Percentiles rank a stretch among this genome's conserved stretches.
Conservation (phyloP, 805 yeast genomes). For the Candida anglica region DNA sequence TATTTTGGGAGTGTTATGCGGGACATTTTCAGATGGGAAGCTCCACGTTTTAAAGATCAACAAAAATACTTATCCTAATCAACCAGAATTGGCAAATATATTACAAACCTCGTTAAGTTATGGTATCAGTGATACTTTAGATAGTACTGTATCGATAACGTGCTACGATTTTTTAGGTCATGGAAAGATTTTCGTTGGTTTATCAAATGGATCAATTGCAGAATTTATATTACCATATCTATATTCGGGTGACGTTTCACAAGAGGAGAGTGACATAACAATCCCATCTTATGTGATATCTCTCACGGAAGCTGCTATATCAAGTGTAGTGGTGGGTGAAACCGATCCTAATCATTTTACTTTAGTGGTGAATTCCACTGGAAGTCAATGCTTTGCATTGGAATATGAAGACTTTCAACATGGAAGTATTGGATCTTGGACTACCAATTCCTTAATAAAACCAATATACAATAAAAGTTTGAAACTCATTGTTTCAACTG, state of each 20-base stretch:
- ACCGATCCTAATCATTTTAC: slow-evolving; percentile 17
- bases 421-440: slow-evolving; percentile 21
- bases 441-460: slow-evolving; percentile 18
- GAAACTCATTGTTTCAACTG: slow-evolving; percentile 22
- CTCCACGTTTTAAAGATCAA: slow-evolving; percentile 44
- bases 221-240: slow-evolving; percentile 45
- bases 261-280: slow-evolving; percentile 10
- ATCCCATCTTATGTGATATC: slow-evolving; percentile 30
- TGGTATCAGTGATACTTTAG: not conserved
- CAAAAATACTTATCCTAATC: slow-evolving; percentile 16
- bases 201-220: slow-evolving; percentile 54
- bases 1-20: slow-evolving; percentile 43
- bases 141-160: slow-evolving; percentile 26
- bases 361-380: slow-evolving; percentile 27
- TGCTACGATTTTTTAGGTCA: slow-evolving; percentile 45
- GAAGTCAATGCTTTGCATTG: slow-evolving; percentile 19
- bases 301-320: slow-evolving; percentile 29
- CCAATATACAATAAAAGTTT: slow-evolving; percentile 27
- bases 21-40: slow-evolving; percentile 55
- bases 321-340: slow-evolving; percentile 18
- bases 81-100: slow-evolving; percentile 13
- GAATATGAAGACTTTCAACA: slow-evolving; percentile 25
- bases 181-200: slow-evolving; percentile 50
- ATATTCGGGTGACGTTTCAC: slow-evolving; percentile 6
- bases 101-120: slow-evolving; percentile 20